Evolutionary conservation across 2,329 filamentous ascomycete species (phyloP), one percentile per base, ranked within the genome.

Genomic region (Colletotrichum sublineola): DNA sequence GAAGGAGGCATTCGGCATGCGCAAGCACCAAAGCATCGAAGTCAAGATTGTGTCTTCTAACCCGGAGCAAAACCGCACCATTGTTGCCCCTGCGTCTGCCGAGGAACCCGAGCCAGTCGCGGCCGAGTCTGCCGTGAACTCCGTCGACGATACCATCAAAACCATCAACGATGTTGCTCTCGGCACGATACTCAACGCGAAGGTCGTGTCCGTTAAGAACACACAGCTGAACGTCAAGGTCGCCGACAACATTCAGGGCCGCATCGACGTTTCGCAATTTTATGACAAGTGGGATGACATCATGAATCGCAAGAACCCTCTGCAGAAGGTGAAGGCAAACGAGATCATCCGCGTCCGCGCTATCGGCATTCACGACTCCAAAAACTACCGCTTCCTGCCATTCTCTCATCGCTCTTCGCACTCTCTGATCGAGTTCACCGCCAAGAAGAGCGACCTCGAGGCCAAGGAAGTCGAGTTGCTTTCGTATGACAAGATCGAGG

Each of bases 151-250:
- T 9, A 85, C 84, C 5, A 86, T 94, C 71, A 86, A 84, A 44
- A 88, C 90, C 8, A 85, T 92, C n/a, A 90, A 91, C 57, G 94
- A 97, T 75, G 88, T 97, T 61, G 85, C 85, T 1, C 86, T 94
- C 40, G 96, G 96, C 65, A 92, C 88, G 75, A 80, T 93, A 58
- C 91, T 91, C 9, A 94, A 93, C 79, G 96, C 93, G 50, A 92
- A 88, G 76, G 89, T 99, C 56, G 89, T 89, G n/a, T 94, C 94
- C 0, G 85, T 98, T 78, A 97, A 97, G 82, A 92, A 92, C 61
- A 98, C 96, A 0, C 96, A 99, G 80, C 85, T 98, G 67, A 98
- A 98, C 76, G 94, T 99, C 7, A 90, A 93, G 75, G 87, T 98
- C 63, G 92, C 94, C 55, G 94, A 97, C 78, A 94, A 95, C 75